Evolutionary conservation across 2,329 filamentous ascomycete genomes (phyloP).

Genomic region (Aspergillus sp.): DNA sequence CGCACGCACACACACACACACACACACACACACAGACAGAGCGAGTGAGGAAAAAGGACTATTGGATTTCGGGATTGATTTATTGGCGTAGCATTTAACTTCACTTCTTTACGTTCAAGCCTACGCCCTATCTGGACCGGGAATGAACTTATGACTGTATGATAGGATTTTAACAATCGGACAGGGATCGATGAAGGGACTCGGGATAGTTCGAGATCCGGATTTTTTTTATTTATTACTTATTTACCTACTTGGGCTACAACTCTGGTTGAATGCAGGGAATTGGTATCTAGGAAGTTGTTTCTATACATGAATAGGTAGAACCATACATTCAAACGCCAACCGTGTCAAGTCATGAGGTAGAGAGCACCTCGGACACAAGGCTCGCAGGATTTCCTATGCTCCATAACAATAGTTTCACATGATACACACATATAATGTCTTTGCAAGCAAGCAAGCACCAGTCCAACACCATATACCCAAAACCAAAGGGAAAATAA

Average conservation of each 20-base stretch:
- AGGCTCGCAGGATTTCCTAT: too few relatives aligned
- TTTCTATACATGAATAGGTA: neutral
- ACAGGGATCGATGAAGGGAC: neutral
- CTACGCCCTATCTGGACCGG: neutral
- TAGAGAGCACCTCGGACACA: neutral
- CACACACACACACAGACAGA: neutral
- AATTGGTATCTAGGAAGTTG: neutral
- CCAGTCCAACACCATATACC: neutral
- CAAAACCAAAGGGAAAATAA: neutral
- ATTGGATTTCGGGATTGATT: neutral
- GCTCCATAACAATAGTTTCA: neutral
- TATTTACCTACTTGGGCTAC: neutral
- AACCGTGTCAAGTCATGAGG: neutral
- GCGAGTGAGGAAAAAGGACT: neutral
- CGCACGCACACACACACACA: neutral
- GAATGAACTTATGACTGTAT: conserved; percentile 13
- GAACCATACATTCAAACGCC: neutral
- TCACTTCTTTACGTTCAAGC: neutral
- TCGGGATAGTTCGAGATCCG: neutral
- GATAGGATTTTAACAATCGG: conserved; percentile 8
- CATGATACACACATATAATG: neutral
- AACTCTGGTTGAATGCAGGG: neutral
- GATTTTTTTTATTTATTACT: neutral
- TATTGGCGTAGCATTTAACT: neutral
- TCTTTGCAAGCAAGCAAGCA: neutral